Evolutionary conservation across 108 stramenopile genomes (phyloP).

Genomic region (Heterococcus sp.): DNA sequence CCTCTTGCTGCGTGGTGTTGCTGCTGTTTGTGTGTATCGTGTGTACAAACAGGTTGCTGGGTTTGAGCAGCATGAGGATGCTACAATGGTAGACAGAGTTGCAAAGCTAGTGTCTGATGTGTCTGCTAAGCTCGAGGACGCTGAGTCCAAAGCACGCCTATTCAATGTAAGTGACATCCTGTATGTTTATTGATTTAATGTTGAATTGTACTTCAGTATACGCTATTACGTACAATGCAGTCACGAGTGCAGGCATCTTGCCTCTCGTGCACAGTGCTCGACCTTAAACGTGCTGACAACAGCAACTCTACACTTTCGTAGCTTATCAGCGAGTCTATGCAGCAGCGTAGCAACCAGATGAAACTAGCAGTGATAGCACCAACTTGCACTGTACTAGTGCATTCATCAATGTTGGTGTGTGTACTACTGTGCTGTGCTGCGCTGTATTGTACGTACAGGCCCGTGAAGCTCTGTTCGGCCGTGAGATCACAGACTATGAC

Average conservation of each 20-base stretch:
- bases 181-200: background rate
- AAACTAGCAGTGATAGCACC: too few species aligned
- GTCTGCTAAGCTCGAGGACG: conserved; percentile 31
- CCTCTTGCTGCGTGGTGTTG: too few species aligned
- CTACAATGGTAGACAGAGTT: conserved; percentile 44
- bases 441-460: conserved; percentile 61
- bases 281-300: background rate
- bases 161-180: conserved; percentile 9
- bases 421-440: too few species aligned
- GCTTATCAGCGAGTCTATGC: too few species aligned
- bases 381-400: too few species aligned
- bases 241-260: background rate
- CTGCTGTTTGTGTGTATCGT: too few species aligned
- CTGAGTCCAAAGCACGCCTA: too few species aligned
- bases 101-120: conserved; percentile 45
- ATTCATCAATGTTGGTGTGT: too few species aligned
- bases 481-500: conserved; percentile 65
- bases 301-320: background rate
- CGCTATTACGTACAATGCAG: background rate
- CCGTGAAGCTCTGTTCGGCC: conserved; percentile 60
- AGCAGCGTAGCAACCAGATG: too few species aligned
- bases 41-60: too few species aligned
- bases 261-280: background rate
- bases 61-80: conserved; percentile 43
- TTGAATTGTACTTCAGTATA: background rate